Evolutionary conservation across 805 yeast species (phyloP), one percentile per base, ranked within the genome.

Genomic region (Candida caryicola): DNA sequence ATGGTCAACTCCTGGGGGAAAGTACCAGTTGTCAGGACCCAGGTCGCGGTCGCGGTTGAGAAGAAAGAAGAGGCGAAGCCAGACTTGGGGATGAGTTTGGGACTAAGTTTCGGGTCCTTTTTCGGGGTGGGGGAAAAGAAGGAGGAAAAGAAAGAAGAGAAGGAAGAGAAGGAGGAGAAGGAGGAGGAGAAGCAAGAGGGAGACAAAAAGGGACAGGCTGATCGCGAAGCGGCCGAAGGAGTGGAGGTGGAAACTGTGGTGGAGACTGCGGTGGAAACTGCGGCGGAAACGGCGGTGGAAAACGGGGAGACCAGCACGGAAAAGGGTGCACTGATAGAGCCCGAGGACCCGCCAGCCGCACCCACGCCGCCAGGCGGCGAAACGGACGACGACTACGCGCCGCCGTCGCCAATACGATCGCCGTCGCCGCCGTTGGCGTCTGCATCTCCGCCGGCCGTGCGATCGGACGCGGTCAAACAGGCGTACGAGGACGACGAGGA

Each of bases 1-100:
- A 3, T 46, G 2, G 33, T 57, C 7, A 34, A 41, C 14, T 15
- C 15, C 2, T 58, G 60, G 59, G 63, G 63, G 3, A 55, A 53
- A 29, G 37, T 23, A 13, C 47, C 46, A 3, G 46, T 54, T 7
- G 32, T 38, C 7, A 29, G 31, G 17, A 36, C 26, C 3, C 25
- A 21, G 10, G 25, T 21, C 9, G 17, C 19, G 14, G 36, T 21
- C 8, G 26, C 15, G 2, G 17, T n/a, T 29, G 40, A 36, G 15
- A 40, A 27, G 13, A 25, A 12, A 15, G 25, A 19, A 8, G 33
- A 29, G 28, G 18, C 31, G 9, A 29, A 29, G 25, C 16, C 5
- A 5, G 39, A 37, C 12, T 34, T 37, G 17, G 26, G 37, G 10
- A 41, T 41, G 39, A 51, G 56, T 31, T 46, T 58, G 17, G 64